Evolutionary conservation across 2,329 filamentous ascomycete genomes (phyloP).

Genomic region (Endothia cerciana): DNA sequence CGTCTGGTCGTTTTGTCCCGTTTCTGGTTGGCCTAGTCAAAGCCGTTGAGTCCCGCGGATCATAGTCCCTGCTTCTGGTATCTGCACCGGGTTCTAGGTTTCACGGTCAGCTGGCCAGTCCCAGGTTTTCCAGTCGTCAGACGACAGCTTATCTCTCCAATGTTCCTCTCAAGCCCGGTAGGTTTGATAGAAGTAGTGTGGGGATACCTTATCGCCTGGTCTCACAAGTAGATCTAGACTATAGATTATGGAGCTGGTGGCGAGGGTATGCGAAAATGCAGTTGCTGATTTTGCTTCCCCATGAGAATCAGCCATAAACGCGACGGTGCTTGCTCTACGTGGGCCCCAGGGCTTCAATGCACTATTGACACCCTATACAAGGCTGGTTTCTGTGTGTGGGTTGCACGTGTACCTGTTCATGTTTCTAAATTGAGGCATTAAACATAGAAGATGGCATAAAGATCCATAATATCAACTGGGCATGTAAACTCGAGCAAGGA

Average conservation of each 20-base stretch:
- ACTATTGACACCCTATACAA: no score
- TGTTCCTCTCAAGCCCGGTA: background rate
- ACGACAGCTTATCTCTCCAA: background rate
- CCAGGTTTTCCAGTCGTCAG: background rate
- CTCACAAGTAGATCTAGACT: no score
- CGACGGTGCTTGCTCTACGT: no score
- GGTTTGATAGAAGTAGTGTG: background rate
- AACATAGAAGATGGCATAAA: background rate
- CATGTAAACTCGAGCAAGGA: background rate
- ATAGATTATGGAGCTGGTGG: no score
- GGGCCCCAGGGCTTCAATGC: no score
- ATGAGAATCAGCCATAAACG: no score
- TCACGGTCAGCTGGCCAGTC: background rate
- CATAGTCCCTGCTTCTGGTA: background rate
- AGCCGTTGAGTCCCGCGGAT: background rate
- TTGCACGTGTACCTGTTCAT: no score
- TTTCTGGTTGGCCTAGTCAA: background rate
- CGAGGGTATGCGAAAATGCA: no score
- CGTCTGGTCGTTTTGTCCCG: slow-evolving; percentile 7
- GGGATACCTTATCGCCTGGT: background rate
- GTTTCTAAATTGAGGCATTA: no score
- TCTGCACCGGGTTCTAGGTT: background rate
- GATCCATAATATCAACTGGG: background rate
- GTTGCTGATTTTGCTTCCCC: no score
- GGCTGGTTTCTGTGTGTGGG: no score